These are phyloP conservation scores for Pestalotiopsis sp. DNA, from an alignment of 2,329 filamentous ascomycete species.

Conservation along the genomic window DNA sequence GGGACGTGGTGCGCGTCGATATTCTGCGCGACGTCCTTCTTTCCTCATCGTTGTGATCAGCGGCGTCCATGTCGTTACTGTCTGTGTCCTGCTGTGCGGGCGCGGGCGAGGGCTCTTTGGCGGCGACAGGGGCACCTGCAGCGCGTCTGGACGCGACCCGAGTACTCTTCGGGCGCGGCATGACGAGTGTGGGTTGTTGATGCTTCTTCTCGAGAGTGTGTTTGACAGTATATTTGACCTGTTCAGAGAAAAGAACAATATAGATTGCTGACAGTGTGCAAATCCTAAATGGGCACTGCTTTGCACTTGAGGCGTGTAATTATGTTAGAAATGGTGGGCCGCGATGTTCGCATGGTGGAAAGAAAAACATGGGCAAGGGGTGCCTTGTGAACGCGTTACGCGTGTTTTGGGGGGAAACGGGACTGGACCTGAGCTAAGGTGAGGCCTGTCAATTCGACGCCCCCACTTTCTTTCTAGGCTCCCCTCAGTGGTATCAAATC, in stretches of 20 bases:
- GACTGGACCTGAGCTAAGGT: background rate
- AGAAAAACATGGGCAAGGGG: constrained; percentile 15
- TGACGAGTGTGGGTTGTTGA: constrained; percentile 13
- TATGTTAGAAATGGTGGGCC: constrained; percentile 10
- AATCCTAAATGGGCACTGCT: background rate
- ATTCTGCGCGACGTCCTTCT: constrained; percentile 17
- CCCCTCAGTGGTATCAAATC: too few species aligned
- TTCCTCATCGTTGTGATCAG: constrained; percentile 33
- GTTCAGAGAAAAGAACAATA: background rate
- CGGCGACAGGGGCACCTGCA: background rate
- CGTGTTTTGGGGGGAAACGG: constrained; percentile 5
- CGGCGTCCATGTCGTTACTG: constrained; percentile 34
- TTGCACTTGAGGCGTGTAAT: background rate
- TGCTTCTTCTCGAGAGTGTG: background rate
- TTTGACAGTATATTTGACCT: background rate
- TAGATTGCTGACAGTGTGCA: background rate
- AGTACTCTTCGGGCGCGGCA: constrained; percentile 32
- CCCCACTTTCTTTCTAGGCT: background rate
- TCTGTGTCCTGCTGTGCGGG: constrained; percentile 15
- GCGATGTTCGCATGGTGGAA: constrained; percentile 9
- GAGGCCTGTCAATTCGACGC: background rate
- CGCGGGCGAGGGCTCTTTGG: constrained; percentile 13
- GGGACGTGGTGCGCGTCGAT: background rate
- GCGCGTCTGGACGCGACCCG: constrained; percentile 29
- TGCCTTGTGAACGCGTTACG: constrained; percentile 15